Percentiles rank a stretch among this genome's conserved stretches.
phyloP scores from a whole-genome alignment of 805 yeast species.

The Kazachstania martiniae region DNA sequence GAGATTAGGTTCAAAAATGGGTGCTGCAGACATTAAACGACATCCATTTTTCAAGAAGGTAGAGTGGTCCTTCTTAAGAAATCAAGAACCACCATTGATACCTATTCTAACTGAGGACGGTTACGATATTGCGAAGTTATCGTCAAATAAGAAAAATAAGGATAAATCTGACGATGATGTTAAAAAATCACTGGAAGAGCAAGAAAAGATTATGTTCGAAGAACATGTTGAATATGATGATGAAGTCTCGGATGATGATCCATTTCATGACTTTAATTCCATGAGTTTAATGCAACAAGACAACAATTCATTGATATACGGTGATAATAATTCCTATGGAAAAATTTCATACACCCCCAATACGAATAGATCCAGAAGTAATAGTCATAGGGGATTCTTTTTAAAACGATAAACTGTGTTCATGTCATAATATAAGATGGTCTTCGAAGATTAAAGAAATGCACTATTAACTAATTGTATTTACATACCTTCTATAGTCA shows the following conservation, averaged over 20 bases:
- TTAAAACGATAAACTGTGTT: too few relatives aligned
- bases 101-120: slow-evolving; percentile 58
- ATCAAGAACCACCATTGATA: slow-evolving; percentile 91
- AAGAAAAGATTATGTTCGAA: slow-evolving; percentile 22
- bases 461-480: too few relatives aligned
- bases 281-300: slow-evolving; percentile 75
- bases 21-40: slow-evolving; percentile 88
- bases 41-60: slow-evolving; percentile 86
- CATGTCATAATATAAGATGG: too few relatives aligned
- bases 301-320: slow-evolving; percentile 40
- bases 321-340: slow-evolving; percentile 33
- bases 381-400: slow-evolving; percentile 30
- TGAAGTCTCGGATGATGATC: slow-evolving; percentile 42
- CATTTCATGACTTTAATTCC: slow-evolving; percentile 75
- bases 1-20: slow-evolving; percentile 82
- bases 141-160: slow-evolving; percentile 12
- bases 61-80: slow-evolving; percentile 91
- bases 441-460: too few relatives aligned
- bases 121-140: slow-evolving; percentile 35
- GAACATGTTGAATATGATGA: slow-evolving; percentile 27
- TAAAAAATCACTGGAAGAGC: slow-evolving; percentile 9
- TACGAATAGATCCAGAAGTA: slow-evolving; percentile 30
- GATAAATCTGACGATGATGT: slow-evolving; percentile 3
- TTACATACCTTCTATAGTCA: too few relatives aligned
- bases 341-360: slow-evolving; percentile 32